Conservation (phyloP, 129 eudicot species). For the Saposhnikovia divaricata region DNA sequence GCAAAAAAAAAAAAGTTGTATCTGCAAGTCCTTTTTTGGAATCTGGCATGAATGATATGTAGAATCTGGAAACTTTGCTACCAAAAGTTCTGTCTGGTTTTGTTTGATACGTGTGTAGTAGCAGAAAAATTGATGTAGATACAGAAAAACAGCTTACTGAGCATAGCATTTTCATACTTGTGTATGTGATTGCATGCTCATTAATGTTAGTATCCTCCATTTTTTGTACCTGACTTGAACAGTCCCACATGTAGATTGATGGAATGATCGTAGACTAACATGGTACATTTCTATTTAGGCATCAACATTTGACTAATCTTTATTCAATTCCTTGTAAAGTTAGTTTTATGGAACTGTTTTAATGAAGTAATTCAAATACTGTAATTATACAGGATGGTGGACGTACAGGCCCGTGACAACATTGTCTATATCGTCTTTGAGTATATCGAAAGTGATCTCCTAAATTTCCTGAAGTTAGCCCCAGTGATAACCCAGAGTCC, state of each 20-base stretch:
- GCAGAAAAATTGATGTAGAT: background rate
- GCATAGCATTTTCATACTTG: background rate
- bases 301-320: background rate
- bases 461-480: background rate
- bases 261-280: background rate
- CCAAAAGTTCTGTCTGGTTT: background rate
- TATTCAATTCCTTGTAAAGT: background rate
- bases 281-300: background rate
- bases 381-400: conserved; percentile 8
- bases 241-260: background rate
- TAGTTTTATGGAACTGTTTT: background rate
- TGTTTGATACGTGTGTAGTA: background rate
- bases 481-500: background rate
- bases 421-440: conserved; percentile 2
- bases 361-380: background rate
- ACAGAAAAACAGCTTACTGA: background rate
- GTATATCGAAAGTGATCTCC: background rate
- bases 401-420: background rate
- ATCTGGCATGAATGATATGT: background rate
- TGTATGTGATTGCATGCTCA: background rate
- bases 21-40: background rate
- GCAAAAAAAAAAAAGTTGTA: background rate
- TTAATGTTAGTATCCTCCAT: too few relatives aligned
- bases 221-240: too few relatives aligned
- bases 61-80: background rate